A percentile compares a stretch with the other conserved stretches of the same genome.
These are phyloP conservation scores for Castanospermum australe DNA, from an alignment of 306 rosid species.

Conservation along the genomic window DNA sequence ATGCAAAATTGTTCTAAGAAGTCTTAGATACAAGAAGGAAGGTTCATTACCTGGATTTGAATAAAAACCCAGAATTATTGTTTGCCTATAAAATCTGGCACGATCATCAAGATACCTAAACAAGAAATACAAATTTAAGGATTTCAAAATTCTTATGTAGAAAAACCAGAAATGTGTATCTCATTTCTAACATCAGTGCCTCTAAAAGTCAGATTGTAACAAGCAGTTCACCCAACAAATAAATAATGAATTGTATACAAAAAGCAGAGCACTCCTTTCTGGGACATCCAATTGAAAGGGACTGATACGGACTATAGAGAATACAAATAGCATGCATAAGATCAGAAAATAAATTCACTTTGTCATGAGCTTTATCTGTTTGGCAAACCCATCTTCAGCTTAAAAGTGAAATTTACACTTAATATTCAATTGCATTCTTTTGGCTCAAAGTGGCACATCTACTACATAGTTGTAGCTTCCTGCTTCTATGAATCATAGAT, in stretches of 20 bases:
- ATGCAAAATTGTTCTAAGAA: background rate
- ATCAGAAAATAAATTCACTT: background rate
- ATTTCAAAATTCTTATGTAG: background rate
- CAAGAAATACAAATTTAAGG: constrained; percentile 25
- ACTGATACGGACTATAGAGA: constrained; percentile 22
- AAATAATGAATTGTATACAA: constrained; percentile 1
- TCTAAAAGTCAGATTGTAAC: constrained; percentile 4
- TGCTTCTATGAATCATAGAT: background rate
- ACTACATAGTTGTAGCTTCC: background rate
- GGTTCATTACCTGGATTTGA: constrained; percentile 64
- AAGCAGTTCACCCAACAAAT: constrained; percentile 15
- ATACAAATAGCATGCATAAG: constrained; percentile 13
- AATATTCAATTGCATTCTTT: background rate
- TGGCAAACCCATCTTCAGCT: constrained; percentile 5
- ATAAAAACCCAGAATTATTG: constrained; percentile 68
- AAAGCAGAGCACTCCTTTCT: background rate
- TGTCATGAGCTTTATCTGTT: background rate
- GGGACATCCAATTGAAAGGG: background rate
- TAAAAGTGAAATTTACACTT: background rate
- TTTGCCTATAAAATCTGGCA: constrained; percentile 82
- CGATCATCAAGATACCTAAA: constrained; percentile 73
- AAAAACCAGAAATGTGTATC: background rate
- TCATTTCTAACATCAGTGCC: background rate
- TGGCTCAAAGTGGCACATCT: background rate
- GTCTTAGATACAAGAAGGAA: background rate